Evolutionary conservation across 306 rosid genomes (phyloP).

Genomic region (Lagenaria siceraria): DNA sequence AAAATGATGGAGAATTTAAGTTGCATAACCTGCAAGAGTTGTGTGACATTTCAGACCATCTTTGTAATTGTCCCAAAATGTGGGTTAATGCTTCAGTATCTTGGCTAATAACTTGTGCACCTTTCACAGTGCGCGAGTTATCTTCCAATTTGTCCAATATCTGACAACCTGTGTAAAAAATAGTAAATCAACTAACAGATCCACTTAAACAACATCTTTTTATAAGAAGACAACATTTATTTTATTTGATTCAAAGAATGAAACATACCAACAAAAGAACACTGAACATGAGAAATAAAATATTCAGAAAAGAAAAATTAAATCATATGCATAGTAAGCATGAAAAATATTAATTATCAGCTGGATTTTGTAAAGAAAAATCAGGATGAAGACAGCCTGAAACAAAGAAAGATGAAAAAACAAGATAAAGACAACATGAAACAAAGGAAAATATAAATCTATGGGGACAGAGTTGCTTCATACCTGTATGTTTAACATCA

Average conservation of each 20-base stretch:
- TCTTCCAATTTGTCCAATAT: conserved; percentile 63
- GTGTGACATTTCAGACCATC: conserved; percentile 56
- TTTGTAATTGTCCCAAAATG: conserved; percentile 51
- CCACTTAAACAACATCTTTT: not conserved
- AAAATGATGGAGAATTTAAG: not conserved
- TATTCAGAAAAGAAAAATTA: not conserved
- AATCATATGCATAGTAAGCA: not conserved
- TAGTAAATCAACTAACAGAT: not conserved
- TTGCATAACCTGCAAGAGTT: conserved; percentile 38
- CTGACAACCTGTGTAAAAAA: conserved; percentile 35
- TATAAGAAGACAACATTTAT: not conserved
- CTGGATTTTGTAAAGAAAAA: not conserved
- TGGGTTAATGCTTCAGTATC: conserved; percentile 65
- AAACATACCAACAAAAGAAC: not conserved
- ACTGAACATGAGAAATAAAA: not conserved
- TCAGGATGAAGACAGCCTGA: not conserved
- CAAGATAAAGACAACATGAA: not conserved
- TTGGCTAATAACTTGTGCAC: conserved; percentile 65
- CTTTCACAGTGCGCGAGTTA: conserved; percentile 70
- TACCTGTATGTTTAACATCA: conserved; percentile 53
- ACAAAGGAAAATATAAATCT: not conserved
- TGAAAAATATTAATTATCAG: not conserved
- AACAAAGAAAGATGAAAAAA: not conserved
- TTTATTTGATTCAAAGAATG: not conserved
- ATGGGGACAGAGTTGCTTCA: not conserved